phyloP scores from a whole-genome alignment of 495 filamentous ascomycete genomes.

The Podospora australis region DNA sequence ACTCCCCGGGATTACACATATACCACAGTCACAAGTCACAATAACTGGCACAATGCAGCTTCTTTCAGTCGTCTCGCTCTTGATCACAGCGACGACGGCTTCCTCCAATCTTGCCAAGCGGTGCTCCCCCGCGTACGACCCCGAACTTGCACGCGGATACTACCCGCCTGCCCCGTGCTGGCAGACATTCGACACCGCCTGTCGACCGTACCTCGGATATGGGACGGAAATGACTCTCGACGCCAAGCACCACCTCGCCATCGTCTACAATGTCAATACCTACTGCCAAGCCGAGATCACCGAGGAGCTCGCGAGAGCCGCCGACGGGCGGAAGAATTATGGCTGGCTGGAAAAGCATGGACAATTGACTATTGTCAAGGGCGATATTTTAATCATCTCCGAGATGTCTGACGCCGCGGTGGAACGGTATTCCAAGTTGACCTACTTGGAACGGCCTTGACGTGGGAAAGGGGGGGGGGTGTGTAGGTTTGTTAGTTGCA shows the following conservation, averaged over 20 bases:
- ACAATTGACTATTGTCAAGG: slow-evolving; percentile 8
- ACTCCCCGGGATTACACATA: background rate
- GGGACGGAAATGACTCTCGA: slow-evolving; percentile 16
- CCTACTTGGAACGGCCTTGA: background rate
- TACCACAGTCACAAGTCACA: background rate
- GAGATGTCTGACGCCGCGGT: slow-evolving; percentile 14
- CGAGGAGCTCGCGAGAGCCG: slow-evolving; percentile 17
- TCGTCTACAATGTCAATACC: slow-evolving; percentile 15
- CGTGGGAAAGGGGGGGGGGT: background rate
- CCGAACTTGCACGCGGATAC: slow-evolving; percentile 18
- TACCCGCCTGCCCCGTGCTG: slow-evolving; percentile 24
- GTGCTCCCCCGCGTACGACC: slow-evolving; percentile 20
- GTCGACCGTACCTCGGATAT: slow-evolving; percentile 10
- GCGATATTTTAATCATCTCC: slow-evolving; percentile 18
- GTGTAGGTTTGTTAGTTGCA: too few relatives aligned
- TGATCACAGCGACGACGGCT: background rate
- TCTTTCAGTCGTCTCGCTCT: background rate
- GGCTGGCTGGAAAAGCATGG: slow-evolving; percentile 15
- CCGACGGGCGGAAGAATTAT: slow-evolving; percentile 19
- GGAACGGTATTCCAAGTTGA: slow-evolving; percentile 10
- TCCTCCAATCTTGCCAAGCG: slow-evolving; percentile 6
- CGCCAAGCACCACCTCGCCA: slow-evolving; percentile 8
- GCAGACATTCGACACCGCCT: slow-evolving; percentile 20
- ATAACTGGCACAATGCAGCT: slow-evolving; percentile 6
- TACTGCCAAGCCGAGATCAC: slow-evolving; percentile 14